A percentile compares a stretch with the other conserved stretches of the same genome.
Conservation (phyloP, 352 stramenopile species). For the Globisporangium abappressorium region DNA sequence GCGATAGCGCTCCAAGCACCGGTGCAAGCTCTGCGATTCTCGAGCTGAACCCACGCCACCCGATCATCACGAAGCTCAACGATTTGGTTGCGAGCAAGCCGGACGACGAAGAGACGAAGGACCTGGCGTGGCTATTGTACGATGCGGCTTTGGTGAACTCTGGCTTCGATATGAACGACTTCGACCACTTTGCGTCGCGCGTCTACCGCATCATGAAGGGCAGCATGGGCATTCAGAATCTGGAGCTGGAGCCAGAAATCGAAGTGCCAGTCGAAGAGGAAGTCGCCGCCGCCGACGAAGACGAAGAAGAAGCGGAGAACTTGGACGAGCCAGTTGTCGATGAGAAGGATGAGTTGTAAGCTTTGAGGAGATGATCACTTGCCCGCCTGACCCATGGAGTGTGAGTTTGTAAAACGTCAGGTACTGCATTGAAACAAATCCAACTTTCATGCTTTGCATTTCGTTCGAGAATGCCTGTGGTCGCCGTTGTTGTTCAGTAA, state of each 20-base stretch:
- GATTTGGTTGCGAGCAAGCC: constrained; percentile 58
- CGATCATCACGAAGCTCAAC: constrained; percentile 96
- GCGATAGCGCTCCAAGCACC: constrained; percentile 25
- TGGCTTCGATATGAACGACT: constrained; percentile 95
- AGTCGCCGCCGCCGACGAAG: constrained; percentile 25
- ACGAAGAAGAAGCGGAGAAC: constrained; percentile 38
- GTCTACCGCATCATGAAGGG: constrained; percentile 94
- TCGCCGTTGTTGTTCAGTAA: background rate
- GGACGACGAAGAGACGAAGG: constrained; percentile 85
- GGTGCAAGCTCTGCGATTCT: constrained; percentile 89
- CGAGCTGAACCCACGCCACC: constrained; percentile 99
- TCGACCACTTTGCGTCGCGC: constrained; percentile 90
- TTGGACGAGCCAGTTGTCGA: constrained; percentile 33
- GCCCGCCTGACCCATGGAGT: background rate
- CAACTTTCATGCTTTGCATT: constrained; percentile 7
- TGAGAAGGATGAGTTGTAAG: constrained; percentile 75
- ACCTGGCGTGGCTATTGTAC: constrained; percentile 96
- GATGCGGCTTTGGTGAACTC: constrained; percentile 97
- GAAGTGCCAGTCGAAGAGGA: constrained; percentile 85
- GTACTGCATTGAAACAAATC: constrained; percentile 3
- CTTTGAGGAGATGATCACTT: background rate
- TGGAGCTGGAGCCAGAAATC: constrained; percentile 95
- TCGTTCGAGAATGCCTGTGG: background rate
- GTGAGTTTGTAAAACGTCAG: constrained; percentile 3
- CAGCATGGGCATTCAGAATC: constrained; percentile 87